Conservation (phyloP, 495 filamentous ascomycete genomes). For the Penicillium parvum region DNA sequence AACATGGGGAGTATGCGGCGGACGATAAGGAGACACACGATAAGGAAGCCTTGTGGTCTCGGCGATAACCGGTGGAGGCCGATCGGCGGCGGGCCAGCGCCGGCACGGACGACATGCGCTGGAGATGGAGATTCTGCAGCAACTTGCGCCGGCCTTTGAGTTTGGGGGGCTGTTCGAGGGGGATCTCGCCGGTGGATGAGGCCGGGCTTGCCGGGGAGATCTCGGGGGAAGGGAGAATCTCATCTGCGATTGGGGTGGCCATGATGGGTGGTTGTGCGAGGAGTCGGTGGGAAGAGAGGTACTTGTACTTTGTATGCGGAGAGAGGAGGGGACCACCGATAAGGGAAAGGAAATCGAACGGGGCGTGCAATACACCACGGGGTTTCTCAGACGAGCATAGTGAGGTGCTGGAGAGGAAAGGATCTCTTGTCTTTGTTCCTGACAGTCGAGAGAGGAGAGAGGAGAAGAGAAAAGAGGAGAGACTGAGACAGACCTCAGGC, state of each 20-base stretch:
- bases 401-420: background rate
- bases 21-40: conserved; percentile 83
- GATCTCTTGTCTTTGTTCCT: background rate
- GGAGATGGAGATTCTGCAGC: conserved; percentile 71
- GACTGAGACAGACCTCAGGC: background rate
- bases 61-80: conserved; percentile 53
- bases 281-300: background rate
- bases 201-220: conserved; percentile 27
- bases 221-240: conserved; percentile 24
- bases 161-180: conserved; percentile 54
- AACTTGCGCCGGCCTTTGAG: conserved; percentile 70
- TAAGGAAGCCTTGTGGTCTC: conserved; percentile 67
- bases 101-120: conserved; percentile 85
- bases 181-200: conserved; percentile 35
- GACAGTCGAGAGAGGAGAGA: background rate
- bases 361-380: background rate
- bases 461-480: background rate
- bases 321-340: background rate
- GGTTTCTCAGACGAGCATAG: background rate
- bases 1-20: conserved; percentile 50
- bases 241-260: conserved; percentile 27
- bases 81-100: conserved; percentile 62
- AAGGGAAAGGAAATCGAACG: background rate
- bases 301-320: background rate
- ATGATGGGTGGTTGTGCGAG: conserved; percentile 15